Evolutionary conservation across 1,284 basidiomycete species (phyloP).

Genomic region (Pseudozyma thailandica): DNA sequence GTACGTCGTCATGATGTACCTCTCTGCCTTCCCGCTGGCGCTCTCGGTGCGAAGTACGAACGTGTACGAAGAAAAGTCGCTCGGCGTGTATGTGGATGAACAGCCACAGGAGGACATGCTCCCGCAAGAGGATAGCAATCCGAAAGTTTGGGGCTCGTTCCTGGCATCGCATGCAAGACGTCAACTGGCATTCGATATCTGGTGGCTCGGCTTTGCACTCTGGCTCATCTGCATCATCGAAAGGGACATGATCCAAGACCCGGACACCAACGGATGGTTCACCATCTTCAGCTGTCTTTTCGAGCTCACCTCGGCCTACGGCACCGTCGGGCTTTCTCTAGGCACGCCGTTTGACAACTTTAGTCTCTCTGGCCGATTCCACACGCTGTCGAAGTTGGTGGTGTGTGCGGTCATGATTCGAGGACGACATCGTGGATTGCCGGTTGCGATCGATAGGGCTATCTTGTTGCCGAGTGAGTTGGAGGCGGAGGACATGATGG

Average conservation of each 20-base stretch:
- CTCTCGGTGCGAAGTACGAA: constrained; percentile 93
- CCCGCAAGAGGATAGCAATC: constrained; percentile 27
- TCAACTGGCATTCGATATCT: constrained; percentile 80
- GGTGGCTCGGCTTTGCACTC: constrained; percentile 66
- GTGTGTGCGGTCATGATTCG: constrained; percentile 84
- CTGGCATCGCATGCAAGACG: constrained; percentile 81
- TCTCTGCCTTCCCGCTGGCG: constrained; percentile 71
- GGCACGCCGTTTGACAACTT: constrained; percentile 77
- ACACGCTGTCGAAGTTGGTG: constrained; percentile 85
- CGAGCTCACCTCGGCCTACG: constrained; percentile 82
- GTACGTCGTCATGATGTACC: constrained; percentile 76
- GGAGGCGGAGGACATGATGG: constrained; percentile 52
- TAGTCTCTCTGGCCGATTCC: constrained; percentile 78
- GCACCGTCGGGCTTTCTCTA: constrained; percentile 72
- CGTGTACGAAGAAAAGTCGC: constrained; percentile 85
- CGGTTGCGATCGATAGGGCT: constrained; percentile 83
- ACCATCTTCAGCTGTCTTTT: constrained; percentile 74
- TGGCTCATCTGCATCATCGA: constrained; percentile 68
- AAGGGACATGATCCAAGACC: constrained; percentile 59
- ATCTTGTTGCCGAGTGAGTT: constrained; percentile 67
- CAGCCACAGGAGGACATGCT: constrained; percentile 7
- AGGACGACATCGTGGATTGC: constrained; percentile 85
- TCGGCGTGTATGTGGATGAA: constrained; percentile 59
- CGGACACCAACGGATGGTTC: constrained; percentile 56
- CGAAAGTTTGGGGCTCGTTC: constrained; percentile 79